Evolutionary conservation across 306 rosid genomes (phyloP).

Genomic region (Arachis stenosperma): DNA sequence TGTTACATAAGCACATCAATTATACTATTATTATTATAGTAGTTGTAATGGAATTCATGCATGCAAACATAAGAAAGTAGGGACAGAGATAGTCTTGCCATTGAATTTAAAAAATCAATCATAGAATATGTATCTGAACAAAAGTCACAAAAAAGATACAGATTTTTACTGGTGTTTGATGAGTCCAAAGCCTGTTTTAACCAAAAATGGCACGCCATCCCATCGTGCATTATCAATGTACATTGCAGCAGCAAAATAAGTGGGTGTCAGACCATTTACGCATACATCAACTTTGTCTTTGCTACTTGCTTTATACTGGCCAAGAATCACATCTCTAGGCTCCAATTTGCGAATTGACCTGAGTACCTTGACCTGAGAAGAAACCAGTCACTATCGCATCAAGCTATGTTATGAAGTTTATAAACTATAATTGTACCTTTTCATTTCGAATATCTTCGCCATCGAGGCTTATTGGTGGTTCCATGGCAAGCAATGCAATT

Average conservation of each 20-base stretch:
- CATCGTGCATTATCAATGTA: conserved; percentile 91
- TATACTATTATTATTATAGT: neutral
- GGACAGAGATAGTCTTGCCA: conserved; percentile 8
- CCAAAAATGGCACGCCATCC: conserved; percentile 96
- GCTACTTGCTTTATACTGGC: conserved; percentile 77
- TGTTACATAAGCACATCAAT: conserved; percentile 18
- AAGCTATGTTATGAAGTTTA: conserved; percentile 24
- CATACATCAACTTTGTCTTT: conserved; percentile 51
- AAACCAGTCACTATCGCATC: conserved; percentile 39
- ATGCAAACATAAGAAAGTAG: conserved; percentile 16
- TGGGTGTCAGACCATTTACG: conserved; percentile 73
- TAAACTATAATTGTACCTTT: conserved; percentile 60
- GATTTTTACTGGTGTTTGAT: conserved; percentile 77
- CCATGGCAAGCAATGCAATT: conserved; percentile 94
- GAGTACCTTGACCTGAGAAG: conserved; percentile 82
- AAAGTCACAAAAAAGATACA: conserved; percentile 4
- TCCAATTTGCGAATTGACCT: conserved; percentile 82
- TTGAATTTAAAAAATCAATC: conserved; percentile 22
- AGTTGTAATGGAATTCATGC: neutral
- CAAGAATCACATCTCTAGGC: conserved; percentile 79
- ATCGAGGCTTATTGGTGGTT: conserved; percentile 86
- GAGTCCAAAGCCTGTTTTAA: conserved; percentile 89
- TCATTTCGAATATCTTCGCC: conserved; percentile 96
- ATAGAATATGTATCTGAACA: neutral
- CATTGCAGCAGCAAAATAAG: conserved; percentile 84